These are phyloP conservation scores for Fraxinus latifolia DNA, from an alignment of 305 asterid genomes.

Conservation along the genomic window DNA sequence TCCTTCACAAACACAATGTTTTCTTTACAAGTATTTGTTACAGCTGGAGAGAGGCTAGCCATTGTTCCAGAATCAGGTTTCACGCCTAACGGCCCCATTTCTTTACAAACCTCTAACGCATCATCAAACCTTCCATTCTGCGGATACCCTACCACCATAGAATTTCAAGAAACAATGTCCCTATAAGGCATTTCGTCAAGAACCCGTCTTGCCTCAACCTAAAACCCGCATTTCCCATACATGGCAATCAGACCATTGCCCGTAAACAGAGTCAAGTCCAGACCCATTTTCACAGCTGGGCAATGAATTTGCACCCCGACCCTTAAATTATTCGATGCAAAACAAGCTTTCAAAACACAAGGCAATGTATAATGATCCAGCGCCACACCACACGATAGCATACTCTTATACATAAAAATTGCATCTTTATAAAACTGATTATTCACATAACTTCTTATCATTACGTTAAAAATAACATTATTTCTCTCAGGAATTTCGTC, in stretches of 20 bases:
- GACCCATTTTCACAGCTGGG: constrained; percentile 55
- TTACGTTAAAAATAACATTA: constrained; percentile 61
- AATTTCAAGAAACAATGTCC: constrained; percentile 82
- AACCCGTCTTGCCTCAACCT: constrained; percentile 54
- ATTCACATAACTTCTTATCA: constrained; percentile 77
- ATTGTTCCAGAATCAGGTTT: constrained; percentile 72
- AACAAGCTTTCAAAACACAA: constrained; percentile 73
- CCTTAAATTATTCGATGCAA: constrained; percentile 39
- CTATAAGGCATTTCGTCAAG: constrained; percentile 51
- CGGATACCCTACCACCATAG: constrained; percentile 66
- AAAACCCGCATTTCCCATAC: constrained; percentile 76
- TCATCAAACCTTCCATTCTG: constrained; percentile 62
- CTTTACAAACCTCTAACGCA: constrained; percentile 65
- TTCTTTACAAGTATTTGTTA: constrained; percentile 57
- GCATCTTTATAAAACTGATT: constrained; percentile 54
- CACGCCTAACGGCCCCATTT: constrained; percentile 51
- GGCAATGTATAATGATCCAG: constrained; percentile 80
- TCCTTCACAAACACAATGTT: constrained; percentile 54
- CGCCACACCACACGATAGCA: constrained; percentile 34
- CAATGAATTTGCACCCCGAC: constrained; percentile 63
- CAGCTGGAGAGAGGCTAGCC: constrained; percentile 90
- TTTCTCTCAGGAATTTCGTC: constrained; percentile 63
- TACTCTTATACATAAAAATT: constrained; percentile 46
- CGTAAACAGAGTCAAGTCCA: constrained; percentile 48
- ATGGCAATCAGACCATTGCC: constrained; percentile 72